A percentile compares a stretch with the other conserved stretches of the same genome.
Conservation (phyloP, 371 early-diverging fungal species). For the Mortierella sp. region DNA sequence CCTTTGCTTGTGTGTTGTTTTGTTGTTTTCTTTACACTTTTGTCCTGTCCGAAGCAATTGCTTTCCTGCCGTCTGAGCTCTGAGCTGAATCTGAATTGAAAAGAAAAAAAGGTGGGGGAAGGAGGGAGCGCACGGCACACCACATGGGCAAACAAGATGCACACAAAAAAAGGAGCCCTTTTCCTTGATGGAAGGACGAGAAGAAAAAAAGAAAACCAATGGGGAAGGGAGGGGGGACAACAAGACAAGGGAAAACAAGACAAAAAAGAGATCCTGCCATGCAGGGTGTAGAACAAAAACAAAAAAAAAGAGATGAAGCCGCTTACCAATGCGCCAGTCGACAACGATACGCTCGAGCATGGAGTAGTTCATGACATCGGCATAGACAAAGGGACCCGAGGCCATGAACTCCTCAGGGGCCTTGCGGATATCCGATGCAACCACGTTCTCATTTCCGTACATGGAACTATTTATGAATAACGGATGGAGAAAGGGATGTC, state of each 20-base stretch:
- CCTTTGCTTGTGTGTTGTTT: too few relatives aligned
- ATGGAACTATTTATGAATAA: constrained; percentile 22
- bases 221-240: not conserved
- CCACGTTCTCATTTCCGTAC: constrained; percentile 67
- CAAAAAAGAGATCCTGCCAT: not conserved
- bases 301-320: not conserved
- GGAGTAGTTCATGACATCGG: constrained; percentile 70
- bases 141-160: not conserved
- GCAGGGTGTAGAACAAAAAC: not conserved
- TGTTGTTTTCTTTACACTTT: too few relatives aligned
- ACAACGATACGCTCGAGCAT: constrained; percentile 68
- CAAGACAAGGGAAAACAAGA: not conserved
- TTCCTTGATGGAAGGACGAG: not conserved
- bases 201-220: not conserved
- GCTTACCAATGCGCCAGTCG: constrained; percentile 63
- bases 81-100: not conserved
- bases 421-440: constrained; percentile 71
- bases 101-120: not conserved
- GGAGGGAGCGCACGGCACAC: not conserved
- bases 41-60: not conserved
- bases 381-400: constrained; percentile 70
- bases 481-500: not conserved
- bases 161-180: not conserved
- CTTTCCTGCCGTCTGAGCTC: not conserved
- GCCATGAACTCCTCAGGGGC: constrained; percentile 60